A percentile compares a stretch with the other conserved stretches of the same genome.
These are phyloP conservation scores for Fusarium sp. DNA, from an alignment of 2,329 filamentous ascomycete species.

Conservation along the genomic window DNA sequence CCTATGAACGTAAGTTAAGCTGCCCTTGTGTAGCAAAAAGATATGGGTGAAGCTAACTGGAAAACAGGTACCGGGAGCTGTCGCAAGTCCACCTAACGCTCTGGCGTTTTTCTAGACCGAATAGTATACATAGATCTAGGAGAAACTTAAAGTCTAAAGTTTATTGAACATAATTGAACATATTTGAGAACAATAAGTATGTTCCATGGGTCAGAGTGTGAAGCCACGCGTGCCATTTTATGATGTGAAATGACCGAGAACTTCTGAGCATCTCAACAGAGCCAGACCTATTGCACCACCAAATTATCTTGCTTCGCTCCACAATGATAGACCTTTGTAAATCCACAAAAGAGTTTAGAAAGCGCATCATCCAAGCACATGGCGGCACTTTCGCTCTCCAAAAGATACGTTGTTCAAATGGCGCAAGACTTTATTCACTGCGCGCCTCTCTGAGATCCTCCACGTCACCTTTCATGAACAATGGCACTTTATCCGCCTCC, in stretches of 20 bases:
- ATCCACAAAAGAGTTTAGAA: neutral
- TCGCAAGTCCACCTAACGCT: constrained; percentile 32
- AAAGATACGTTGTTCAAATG: neutral
- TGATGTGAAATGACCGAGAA: neutral
- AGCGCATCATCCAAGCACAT: no score
- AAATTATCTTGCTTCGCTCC: neutral
- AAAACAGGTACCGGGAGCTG: constrained; percentile 21
- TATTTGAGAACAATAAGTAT: no score
- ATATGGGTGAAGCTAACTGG: neutral
- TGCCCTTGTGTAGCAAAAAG: no score
- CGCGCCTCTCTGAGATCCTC: no score
- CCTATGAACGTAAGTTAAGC: constrained; percentile 53
- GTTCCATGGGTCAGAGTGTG: no score
- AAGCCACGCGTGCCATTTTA: no score
- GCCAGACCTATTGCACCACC: neutral
- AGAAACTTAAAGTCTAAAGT: no score
- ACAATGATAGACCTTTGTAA: fast-evolving
- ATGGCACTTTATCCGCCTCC: neutral
- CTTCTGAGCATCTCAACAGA: neutral
- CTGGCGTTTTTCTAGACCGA: constrained; percentile 20
- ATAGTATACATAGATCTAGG: neutral
- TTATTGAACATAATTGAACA: no score
- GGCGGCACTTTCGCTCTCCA: neutral
- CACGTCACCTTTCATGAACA: neutral
- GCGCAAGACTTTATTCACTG: neutral